A percentile compares a stretch with the other conserved stretches of the same genome.
Evolutionary conservation across 1,284 basidiomycete species (phyloP).

Genomic region (Sporisorium scitamineum): DNA sequence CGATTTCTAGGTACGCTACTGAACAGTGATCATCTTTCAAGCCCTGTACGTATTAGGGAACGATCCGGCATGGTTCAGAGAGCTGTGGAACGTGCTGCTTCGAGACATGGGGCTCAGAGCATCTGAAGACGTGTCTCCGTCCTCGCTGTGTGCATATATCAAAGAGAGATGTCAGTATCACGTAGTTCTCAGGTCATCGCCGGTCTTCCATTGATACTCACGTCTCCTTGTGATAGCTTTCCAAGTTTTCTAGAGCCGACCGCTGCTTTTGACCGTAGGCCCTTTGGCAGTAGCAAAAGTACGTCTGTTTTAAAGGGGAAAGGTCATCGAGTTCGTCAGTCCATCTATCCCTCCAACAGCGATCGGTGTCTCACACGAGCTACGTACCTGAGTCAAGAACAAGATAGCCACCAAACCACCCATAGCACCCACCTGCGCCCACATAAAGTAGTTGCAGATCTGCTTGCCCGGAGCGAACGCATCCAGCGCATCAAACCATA

Average conservation of each 20-base stretch:
- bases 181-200: too few relatives aligned
- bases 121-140: slow-evolving; percentile 33
- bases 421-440: slow-evolving; percentile 50
- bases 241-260: slow-evolving; percentile 19
- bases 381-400: slow-evolving; percentile 45
- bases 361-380: not conserved
- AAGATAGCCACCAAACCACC: slow-evolving; percentile 36
- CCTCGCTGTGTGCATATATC: slow-evolving; percentile 7
- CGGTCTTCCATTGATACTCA: not conserved
- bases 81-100: slow-evolving; percentile 13
- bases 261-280: slow-evolving; percentile 53
- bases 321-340: not conserved
- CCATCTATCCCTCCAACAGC: not conserved
- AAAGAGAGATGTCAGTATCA: slow-evolving; percentile 1
- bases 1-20: slow-evolving; percentile 1
- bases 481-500: slow-evolving; percentile 23
- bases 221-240: slow-evolving; percentile 23
- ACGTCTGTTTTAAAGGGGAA: slow-evolving; percentile 16
- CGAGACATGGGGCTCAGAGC: slow-evolving; percentile 17
- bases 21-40: not conserved
- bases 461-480: slow-evolving; percentile 30
- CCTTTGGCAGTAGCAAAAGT: slow-evolving; percentile 51
- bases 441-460: slow-evolving; percentile 52
- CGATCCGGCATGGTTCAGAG: not conserved
- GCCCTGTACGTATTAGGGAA: slow-evolving; percentile 4